Percentiles rank a stretch among this genome's conserved stretches.
Conservation (phyloP, 768 basidiomycete genomes). For the Tylopilus plumbeoviolaceoides region DNA sequence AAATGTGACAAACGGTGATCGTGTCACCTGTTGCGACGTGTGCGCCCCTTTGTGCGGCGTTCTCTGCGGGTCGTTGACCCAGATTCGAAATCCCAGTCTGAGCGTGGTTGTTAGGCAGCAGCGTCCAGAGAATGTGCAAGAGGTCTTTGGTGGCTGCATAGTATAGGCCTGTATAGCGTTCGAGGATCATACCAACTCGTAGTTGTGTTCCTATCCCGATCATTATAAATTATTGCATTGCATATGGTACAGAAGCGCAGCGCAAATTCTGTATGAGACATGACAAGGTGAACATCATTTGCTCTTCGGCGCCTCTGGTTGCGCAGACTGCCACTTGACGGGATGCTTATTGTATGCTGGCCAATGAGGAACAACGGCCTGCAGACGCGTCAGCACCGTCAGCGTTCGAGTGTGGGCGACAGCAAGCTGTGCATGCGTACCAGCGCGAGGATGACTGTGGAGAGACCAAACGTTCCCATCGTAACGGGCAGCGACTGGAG, state of each 20-base stretch:
- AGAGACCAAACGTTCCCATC: slow-evolving; percentile 21
- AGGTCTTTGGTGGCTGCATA: neutral
- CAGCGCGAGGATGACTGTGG: slow-evolving; percentile 19
- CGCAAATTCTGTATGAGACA: neutral
- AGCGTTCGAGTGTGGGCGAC: neutral
- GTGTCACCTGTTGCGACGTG: too few species aligned
- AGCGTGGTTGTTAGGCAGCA: neutral
- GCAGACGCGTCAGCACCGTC: neutral
- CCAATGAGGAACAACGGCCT: slow-evolving; percentile 72
- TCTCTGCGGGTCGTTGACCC: too few species aligned
- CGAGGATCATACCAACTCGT: neutral
- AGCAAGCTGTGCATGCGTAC: slow-evolving; percentile 6
- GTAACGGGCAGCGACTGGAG: slow-evolving; percentile 26
- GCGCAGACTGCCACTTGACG: slow-evolving; percentile 22
- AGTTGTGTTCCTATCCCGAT: neutral
- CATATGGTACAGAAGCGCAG: neutral
- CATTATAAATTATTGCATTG: neutral
- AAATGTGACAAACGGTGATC: too few species aligned
- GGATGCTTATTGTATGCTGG: slow-evolving; percentile 35
- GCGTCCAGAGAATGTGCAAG: neutral
- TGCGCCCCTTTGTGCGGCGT: too few species aligned
- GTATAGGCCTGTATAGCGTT: too few species aligned
- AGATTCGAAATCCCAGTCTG: too few species aligned
- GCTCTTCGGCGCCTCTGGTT: slow-evolving; percentile 18
- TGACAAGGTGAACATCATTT: slow-evolving; percentile 11